Conservation (phyloP, 1,139 yeast genomes). For the Meyerozyma sp. region DNA sequence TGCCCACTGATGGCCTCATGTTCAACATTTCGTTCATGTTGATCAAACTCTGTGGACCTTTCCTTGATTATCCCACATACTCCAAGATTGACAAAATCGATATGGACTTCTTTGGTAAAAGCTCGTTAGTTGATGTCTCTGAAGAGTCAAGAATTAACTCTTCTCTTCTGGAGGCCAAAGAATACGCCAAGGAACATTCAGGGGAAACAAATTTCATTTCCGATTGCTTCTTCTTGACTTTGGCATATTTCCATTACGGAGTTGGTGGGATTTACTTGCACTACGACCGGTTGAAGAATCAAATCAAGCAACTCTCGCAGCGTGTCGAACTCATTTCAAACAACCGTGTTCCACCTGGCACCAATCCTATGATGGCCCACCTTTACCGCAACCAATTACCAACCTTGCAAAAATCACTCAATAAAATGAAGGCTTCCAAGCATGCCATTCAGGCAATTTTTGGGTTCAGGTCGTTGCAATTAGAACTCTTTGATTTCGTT, state of each 20-base stretch:
- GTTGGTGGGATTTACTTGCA: constrained; percentile 69
- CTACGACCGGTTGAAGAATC: constrained; percentile 49
- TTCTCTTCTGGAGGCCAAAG: constrained; percentile 63
- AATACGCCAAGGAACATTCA: constrained; percentile 34
- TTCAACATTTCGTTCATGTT: constrained; percentile 66
- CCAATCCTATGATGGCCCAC: constrained; percentile 26
- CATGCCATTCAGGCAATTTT: constrained; percentile 59
- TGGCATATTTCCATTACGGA: constrained; percentile 83
- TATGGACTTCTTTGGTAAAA: constrained; percentile 51
- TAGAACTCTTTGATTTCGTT: constrained; percentile 69
- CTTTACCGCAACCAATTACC: constrained; percentile 37
- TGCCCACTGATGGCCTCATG: constrained; percentile 81
- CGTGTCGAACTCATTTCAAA: constrained; percentile 46
- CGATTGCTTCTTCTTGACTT: constrained; percentile 76
- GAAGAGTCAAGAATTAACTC: constrained; percentile 86
- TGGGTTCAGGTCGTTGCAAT: constrained; percentile 47
- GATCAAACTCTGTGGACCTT: constrained; percentile 75
- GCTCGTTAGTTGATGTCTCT: constrained; percentile 51
- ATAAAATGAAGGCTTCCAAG: constrained; percentile 37
- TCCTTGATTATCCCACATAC: constrained; percentile 58
- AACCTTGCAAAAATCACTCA: constrained; percentile 36
- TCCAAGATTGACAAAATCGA: constrained; percentile 74
- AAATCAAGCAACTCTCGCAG: constrained; percentile 47
- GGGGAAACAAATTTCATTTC: constrained; percentile 65
- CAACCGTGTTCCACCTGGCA: constrained; percentile 17